phyloP scores from a whole-genome alignment of 2,329 filamentous ascomycete species.

The Dothideomycetes sp. region DNA sequence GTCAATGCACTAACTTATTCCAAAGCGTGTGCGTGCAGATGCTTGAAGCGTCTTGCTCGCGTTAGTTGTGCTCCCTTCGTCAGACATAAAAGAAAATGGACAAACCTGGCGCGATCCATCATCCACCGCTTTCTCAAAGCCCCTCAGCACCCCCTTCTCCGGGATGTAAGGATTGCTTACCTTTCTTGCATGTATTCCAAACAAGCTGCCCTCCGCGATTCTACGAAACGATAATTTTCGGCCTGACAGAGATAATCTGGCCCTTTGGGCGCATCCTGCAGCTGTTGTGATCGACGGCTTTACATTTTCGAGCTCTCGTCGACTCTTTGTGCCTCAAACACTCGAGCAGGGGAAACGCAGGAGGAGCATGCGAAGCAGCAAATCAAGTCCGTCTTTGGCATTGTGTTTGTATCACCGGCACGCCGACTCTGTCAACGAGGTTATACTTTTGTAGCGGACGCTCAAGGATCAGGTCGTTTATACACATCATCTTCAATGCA shows the following conservation, averaged over 20 bases:
- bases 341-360: too few species aligned
- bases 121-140: constrained; percentile 13
- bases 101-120: constrained; percentile 9
- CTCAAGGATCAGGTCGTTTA: too few species aligned
- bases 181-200: constrained; percentile 6
- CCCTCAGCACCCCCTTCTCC: constrained; percentile 3
- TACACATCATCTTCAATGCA: too few species aligned
- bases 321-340: too few species aligned
- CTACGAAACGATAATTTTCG: too few species aligned
- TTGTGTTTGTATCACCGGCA: constrained; percentile 5
- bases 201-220: too few species aligned
- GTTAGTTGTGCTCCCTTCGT: constrained; percentile 13
- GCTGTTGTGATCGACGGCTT: constrained; percentile 11
- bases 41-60: constrained; percentile 5
- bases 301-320: too few species aligned
- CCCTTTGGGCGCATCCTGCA: constrained; percentile 6
- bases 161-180: constrained; percentile 11
- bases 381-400: constrained; percentile 12
- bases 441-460: too few species aligned
- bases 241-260: too few species aligned
- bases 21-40: constrained; percentile 14
- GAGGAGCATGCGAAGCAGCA: constrained; percentile 10
- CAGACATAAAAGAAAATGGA: constrained; percentile 14
- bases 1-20: constrained; percentile 13
- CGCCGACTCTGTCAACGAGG: neutral